These are phyloP conservation scores for Lactarius evosmus DNA, from an alignment of 768 basidiomycete species.

Conservation along the genomic window DNA sequence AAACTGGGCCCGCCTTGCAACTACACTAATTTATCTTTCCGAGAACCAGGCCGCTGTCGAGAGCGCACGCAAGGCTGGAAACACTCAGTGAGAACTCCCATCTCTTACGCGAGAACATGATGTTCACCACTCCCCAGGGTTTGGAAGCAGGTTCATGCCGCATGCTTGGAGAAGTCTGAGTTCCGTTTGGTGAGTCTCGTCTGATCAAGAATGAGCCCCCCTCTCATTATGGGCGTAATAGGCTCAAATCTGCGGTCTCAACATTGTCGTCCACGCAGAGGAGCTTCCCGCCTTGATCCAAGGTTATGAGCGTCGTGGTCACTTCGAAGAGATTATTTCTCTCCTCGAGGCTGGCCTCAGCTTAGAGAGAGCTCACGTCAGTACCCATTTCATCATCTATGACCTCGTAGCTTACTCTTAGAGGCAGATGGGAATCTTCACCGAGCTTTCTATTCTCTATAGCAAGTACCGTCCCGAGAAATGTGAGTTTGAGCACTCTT, in stretches of 20 bases:
- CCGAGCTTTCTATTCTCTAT: slow-evolving; percentile 85
- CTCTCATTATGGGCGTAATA: slow-evolving; percentile 31
- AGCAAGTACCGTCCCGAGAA: slow-evolving; percentile 95
- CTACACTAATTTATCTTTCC: slow-evolving; percentile 95
- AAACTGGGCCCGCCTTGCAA: slow-evolving; percentile 97
- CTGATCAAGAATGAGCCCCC: background rate
- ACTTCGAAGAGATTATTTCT: slow-evolving; percentile 91
- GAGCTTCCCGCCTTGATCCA: slow-evolving; percentile 71
- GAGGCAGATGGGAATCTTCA: slow-evolving; percentile 90
- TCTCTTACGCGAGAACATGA: background rate
- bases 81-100: slow-evolving; percentile 74
- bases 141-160: slow-evolving; percentile 99
- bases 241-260: slow-evolving; percentile 98
- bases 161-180: slow-evolving; percentile 95
- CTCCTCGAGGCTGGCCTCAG: slow-evolving; percentile 94
- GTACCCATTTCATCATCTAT: slow-evolving; percentile 28
- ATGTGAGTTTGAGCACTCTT: slow-evolving; percentile 48
- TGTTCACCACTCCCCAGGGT: slow-evolving; percentile 51
- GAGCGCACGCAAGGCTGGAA: slow-evolving; percentile 98
- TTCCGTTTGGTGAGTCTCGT: slow-evolving; percentile 70
- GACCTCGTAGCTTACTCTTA: slow-evolving; percentile 18
- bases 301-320: slow-evolving; percentile 86
- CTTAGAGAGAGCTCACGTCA: slow-evolving; percentile 89
- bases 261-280: slow-evolving; percentile 95
- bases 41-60: slow-evolving; percentile 99